A percentile compares a stretch with the other conserved stretches of the same genome.
Conservation (phyloP, 2,329 filamentous ascomycete species). For the Fusarium keratoplasticum region DNA sequence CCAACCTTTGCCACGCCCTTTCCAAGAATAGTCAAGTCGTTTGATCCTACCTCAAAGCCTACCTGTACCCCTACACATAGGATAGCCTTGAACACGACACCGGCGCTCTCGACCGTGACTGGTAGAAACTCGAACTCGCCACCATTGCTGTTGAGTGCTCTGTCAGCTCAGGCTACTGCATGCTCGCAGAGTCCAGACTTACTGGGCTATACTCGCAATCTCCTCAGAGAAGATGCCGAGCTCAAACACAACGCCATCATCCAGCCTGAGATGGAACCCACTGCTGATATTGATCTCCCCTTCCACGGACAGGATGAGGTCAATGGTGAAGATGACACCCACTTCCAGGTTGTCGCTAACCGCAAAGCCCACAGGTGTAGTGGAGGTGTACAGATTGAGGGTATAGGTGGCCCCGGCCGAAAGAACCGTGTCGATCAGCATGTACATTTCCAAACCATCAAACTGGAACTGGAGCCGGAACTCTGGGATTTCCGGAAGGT, state of each 20-base stretch:
- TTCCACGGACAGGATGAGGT: constrained; percentile 63
- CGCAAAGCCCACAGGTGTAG: constrained; percentile 3
- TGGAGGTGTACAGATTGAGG: constrained; percentile 22
- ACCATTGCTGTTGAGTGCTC: constrained; percentile 55
- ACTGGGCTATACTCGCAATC: constrained; percentile 62
- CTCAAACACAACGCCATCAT: constrained; percentile 61
- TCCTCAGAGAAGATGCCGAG: constrained; percentile 63
- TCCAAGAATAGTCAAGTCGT: not conserved
- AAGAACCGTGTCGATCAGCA: constrained; percentile 25
- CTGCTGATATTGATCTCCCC: constrained; percentile 61
- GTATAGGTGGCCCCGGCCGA: constrained; percentile 20
- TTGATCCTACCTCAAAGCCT: constrained; percentile 49
- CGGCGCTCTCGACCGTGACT: constrained; percentile 58
- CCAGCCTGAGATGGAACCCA: constrained; percentile 66
- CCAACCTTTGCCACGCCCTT: constrained; percentile 42
- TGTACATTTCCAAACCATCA: constrained; percentile 28
- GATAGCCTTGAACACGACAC: constrained; percentile 57
- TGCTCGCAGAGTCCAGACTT: constrained; percentile 44
- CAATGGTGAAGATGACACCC: constrained; percentile 61
- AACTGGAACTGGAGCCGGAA: constrained; percentile 21
- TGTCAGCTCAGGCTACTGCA: not conserved
- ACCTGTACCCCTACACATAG: constrained; percentile 60
- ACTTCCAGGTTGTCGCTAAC: constrained; percentile 54
- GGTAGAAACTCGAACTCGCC: constrained; percentile 68
- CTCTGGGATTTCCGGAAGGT: constrained; percentile 21